Base-by-base conservation (phyloP, 2,329 filamentous ascomycete genomes). In the Xylariaceae sp. region DNA sequence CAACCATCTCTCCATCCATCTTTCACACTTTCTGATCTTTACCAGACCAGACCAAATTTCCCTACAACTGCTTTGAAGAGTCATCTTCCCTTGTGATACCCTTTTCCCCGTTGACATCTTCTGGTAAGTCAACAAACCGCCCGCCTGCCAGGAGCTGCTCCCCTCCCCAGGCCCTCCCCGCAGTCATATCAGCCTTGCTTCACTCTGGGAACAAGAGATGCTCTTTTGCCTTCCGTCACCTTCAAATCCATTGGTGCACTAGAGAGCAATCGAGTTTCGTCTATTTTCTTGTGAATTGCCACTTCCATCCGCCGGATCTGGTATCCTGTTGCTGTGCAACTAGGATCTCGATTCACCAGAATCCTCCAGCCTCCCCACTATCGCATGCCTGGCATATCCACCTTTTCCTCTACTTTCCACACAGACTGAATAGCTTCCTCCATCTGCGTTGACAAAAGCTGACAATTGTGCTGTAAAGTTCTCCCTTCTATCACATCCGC, bases 131-230 rank as follows among this genome's bases (percentile, higher is more conserved):
- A 26, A 26, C 22, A 26, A 6, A 26, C 22, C 22, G 6, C 6
- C 22, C 11, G 22, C 22, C 11, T 26, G 22, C 22, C 11, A 11
- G 6, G 22, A 6, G 22, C 22, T 26, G 22, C 6, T 26, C 6
- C 28, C 7, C 15, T 33, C 28, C 17, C 16, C 38, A 18, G 16
- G 22, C 19, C 38, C 16, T 41, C 31, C 19, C 29, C 37, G 44
- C 49, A 48, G 48, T 49, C 35, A 51, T 43, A 47, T 44, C 39
- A 42, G 46, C 46, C 46, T 47, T 28, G 41, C 43, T 37, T 48
- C 34, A 17, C 47, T 16, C 37, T 34, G 22, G 31, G 15, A 19
- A 34, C 19, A 26, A 24, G 29, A 18, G 19, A 32, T 26, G 28
- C 15, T 37, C 37, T 38, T n/a, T 19, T 28, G 29, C 19, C 34